phyloP scores from a whole-genome alignment of 441 rosid genomes.

The Pelargonium citronellum region DNA sequence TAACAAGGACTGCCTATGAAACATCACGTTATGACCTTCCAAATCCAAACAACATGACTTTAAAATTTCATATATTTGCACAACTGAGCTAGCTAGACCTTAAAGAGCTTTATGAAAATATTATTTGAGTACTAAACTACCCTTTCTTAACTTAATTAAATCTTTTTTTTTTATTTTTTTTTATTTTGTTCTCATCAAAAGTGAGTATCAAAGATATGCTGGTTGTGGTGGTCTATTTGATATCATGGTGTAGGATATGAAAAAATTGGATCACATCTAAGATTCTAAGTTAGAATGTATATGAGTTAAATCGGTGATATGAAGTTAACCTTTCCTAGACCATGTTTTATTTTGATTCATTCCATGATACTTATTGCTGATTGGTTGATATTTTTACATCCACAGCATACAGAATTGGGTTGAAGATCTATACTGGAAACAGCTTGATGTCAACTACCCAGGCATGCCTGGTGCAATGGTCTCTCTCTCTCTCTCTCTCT shows the following conservation, averaged over 20 bases:
- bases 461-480: slow-evolving; percentile 94
- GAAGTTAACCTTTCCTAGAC: neutral
- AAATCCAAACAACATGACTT: too few species aligned
- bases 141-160: neutral
- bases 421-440: slow-evolving; percentile 84
- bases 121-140: neutral
- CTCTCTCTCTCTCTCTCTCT: neutral
- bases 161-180: too few species aligned
- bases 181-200: neutral
- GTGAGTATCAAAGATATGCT: neutral
- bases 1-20: too few species aligned
- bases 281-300: neutral
- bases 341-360: neutral
- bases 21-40: too few species aligned
- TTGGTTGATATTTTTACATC: slow-evolving; percentile 2
- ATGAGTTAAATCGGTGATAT: neutral
- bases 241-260: neutral
- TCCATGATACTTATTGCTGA: neutral
- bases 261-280: neutral
- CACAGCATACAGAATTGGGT: slow-evolving; percentile 91
- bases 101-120: neutral
- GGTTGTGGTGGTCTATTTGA: neutral
- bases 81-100: neutral
- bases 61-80: too few species aligned
- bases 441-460: slow-evolving; percentile 90